Evolutionary conservation across 345 rosid species (phyloP), one percentile per base, ranked within the genome.

Genomic region (Aegle marmelos): DNA sequence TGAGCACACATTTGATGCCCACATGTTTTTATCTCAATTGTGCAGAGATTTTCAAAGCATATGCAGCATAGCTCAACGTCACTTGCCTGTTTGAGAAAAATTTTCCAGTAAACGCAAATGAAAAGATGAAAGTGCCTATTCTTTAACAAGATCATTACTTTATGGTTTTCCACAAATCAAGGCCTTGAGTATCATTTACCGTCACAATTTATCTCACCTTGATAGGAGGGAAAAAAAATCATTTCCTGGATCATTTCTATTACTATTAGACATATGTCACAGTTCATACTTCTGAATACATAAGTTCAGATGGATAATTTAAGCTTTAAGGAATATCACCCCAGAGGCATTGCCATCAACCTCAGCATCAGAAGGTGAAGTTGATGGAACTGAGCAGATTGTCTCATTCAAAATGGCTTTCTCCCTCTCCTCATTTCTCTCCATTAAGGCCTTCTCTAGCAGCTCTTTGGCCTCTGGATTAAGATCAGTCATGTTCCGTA

Each of bases 351-450:
- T 82, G 33, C 83, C 85, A 74, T 83, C 83, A 1, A 60, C 76
- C 60, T 69, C 83, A 1, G 62, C 54, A 78, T 80, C 89, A 39
- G 86, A 75, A 82, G 72, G 68, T 68, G 84, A 79, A 73, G 84
- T 85, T 53, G 77, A 82, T 53, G 87, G 82, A 73, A 76, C 59
- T 25, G 81, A 72, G 50, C 45, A 63, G 45, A 56, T 74, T 33
- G 83, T 57, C 58, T 79, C 88, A 68, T 86, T 83, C 78, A 87
- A 76, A 66, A 80, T 83, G 48, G 73, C 82, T 70, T 82, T 85
- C 76, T 89, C 92, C 82, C 88, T 75, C 75, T 85, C 89, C 79
- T 74, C 77, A 78, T 86, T 85, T 30, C 70, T 84, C 53, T 83
- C 83, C 83, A 79, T 77, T 70, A 86, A 75, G 37, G 89, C 87